Evolutionary conservation across 78 protist genomes (phyloP).

Genomic region (Guillardia theta): DNA sequence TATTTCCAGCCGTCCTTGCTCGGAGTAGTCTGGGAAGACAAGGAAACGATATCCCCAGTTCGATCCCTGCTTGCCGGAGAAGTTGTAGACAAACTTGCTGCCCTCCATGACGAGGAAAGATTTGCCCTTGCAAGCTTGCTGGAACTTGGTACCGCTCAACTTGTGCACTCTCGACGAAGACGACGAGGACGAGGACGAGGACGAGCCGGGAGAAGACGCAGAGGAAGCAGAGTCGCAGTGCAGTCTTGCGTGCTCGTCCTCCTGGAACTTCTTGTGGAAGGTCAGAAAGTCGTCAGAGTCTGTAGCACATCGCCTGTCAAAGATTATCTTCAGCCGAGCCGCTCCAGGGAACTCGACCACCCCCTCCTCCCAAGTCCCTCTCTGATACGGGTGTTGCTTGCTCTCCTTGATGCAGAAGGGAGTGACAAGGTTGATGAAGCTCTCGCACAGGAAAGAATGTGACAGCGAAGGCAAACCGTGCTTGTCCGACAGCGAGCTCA

Average conservation of each 20-base stretch:
- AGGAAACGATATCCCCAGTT: not conserved
- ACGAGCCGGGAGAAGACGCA: no score
- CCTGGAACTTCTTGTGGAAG: no score
- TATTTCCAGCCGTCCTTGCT: not conserved
- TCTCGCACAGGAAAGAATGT: no score
- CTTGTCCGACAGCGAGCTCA: no score
- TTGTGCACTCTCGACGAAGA: no score
- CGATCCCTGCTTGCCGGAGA: not conserved
- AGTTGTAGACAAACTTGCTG: not conserved
- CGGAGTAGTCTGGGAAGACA: not conserved
- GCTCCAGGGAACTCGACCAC: not conserved
- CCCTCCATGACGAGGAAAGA: not conserved
- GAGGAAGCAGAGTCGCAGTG: no score
- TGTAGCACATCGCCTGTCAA: not conserved
- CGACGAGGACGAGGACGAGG: no score
- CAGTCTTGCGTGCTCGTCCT: no score
- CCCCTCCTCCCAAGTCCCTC: not conserved
- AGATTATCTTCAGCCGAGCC: not conserved
- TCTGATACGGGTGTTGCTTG: not conserved
- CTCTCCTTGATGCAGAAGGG: not conserved
- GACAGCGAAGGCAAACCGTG: no score
- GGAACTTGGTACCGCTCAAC: no score
- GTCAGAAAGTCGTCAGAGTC: not conserved
- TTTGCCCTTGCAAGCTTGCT: no score
- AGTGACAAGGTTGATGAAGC: no score